These are phyloP conservation scores for Chalciporus sp. DNA, from an alignment of 1,284 basidiomycete species.

Conservation along the genomic window DNA sequence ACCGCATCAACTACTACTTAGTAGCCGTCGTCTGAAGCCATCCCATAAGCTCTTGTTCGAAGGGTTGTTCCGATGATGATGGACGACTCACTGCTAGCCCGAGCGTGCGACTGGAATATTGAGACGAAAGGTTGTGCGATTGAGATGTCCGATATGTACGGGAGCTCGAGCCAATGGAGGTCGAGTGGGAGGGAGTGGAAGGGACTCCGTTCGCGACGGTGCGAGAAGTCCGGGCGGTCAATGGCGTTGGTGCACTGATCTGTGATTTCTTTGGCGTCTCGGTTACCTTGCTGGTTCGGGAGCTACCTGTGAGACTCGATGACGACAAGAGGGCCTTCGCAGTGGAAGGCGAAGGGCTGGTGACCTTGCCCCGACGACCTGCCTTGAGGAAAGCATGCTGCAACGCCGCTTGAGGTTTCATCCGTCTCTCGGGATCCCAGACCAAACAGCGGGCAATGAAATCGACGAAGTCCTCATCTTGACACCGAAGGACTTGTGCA, in stretches of 20 bases:
- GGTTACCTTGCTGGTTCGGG: conserved; percentile 54
- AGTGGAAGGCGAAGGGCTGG: conserved; percentile 45
- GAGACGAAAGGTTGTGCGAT: conserved; percentile 52
- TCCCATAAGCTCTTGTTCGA: conserved; percentile 40
- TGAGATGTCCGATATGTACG: conserved; percentile 58
- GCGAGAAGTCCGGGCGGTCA: conserved; percentile 72
- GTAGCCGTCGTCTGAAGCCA: conserved; percentile 47
- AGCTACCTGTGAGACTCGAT: conserved; percentile 47
- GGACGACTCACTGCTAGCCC: conserved; percentile 48
- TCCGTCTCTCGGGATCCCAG: conserved; percentile 96
- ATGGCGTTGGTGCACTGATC: conserved; percentile 82
- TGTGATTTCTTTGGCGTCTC: conserved; percentile 86
- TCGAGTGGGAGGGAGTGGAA: conserved; percentile 57
- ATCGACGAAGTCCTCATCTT: conserved; percentile 88
- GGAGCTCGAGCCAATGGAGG: conserved; percentile 50
- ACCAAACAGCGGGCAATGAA: conserved; percentile 94
- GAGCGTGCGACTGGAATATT: conserved; percentile 55
- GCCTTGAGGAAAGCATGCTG: conserved; percentile 88
- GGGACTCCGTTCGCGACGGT: conserved; percentile 50
- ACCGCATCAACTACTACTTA: conserved; percentile 38
- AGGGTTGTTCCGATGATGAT: conserved; percentile 39
- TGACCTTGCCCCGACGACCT: conserved; percentile 56
- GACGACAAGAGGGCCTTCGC: conserved; percentile 58
- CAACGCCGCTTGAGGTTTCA: conserved; percentile 93
- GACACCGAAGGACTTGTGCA: conserved; percentile 84